Base-by-base conservation (phyloP, 495 filamentous ascomycete genomes). In the Bathelium albidoporum region DNA sequence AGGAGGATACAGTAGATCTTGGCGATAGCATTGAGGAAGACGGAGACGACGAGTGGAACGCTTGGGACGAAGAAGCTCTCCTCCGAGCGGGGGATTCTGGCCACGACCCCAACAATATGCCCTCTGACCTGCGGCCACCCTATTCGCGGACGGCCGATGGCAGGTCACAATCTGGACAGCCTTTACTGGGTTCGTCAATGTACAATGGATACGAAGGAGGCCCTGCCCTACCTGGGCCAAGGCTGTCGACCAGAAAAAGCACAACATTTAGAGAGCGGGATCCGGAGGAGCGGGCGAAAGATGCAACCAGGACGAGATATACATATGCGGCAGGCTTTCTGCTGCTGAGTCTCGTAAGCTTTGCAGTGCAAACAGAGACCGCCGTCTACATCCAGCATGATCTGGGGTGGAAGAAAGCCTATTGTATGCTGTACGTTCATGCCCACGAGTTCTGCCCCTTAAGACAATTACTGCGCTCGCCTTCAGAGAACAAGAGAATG, bases 361-460 rank as follows among this genome's bases (percentile, higher is more conserved):
- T 98, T 74, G 79, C 82, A 32, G 76, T 96, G 4, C 94, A 98
- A 80, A 97, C 94, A 5, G 92, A 96, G 78, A 91, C 95, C 16
- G 91, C 94, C 2, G 85, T 91, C 9, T 92, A 96, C 73, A 91
- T 98, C 44, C 90, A 96, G 73, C 84, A 90, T 74, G 85, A 91
- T 44, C 73, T 96, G 63, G 80, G 84, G 34, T 98, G 94, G 94
- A 84, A 93, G 72, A 97, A 98, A 76, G 87, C 93, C 28, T 98
- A 97, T 78, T 91, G 88, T 79, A 98, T 98, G 94, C 81, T 98
- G 82, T 98, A 78, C 80, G 83, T 82, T 66, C 45, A 41, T 24
- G n/a, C 61, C n/a, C 24, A 39, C n/a, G 52, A 34, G 65, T 66
- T 63, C 39, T 65, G 65, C 68, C 65, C 68, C 62, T 59, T 59